Percentiles rank a stretch among this genome's conserved stretches.
phyloP scores from a whole-genome alignment of 2,329 filamentous ascomycete genomes.

The Exutisphaerella laricina region DNA sequence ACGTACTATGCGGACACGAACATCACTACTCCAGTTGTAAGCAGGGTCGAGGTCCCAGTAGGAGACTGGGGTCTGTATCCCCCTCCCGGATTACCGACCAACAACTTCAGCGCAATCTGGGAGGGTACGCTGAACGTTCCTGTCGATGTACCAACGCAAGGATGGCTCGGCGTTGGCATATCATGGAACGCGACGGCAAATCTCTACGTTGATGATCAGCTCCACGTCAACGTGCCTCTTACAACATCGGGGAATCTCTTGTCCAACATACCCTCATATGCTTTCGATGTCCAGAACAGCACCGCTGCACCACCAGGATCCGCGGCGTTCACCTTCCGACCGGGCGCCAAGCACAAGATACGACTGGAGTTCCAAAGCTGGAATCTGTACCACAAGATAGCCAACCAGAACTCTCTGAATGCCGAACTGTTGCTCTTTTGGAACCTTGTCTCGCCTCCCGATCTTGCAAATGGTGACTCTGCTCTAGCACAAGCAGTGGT shows the following conservation, averaged over 20 bases:
- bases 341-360: constrained; percentile 14
- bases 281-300: constrained; percentile 11
- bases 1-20: constrained; percentile 16
- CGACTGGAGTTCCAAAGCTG: constrained; percentile 15
- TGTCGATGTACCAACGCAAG: constrained; percentile 10
- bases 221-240: constrained; percentile 14
- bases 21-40: constrained; percentile 12
- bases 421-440: constrained; percentile 17
- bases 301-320: constrained; percentile 16
- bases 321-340: constrained; percentile 10
- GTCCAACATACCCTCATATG: constrained; percentile 14
- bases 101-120: constrained; percentile 19
- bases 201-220: constrained; percentile 12
- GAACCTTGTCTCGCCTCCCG: constrained; percentile 14
- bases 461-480: not conserved
- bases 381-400: constrained; percentile 18
- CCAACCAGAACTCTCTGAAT: constrained; percentile 15
- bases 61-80: constrained; percentile 17
- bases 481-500: constrained; percentile 11
- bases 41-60: constrained; percentile 9
- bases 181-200: constrained; percentile 16
- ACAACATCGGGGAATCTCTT: constrained; percentile 16
- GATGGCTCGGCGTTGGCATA: constrained; percentile 16
- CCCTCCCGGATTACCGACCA: constrained; percentile 14
- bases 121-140: constrained; percentile 16